Evolutionary conservation across 2,329 filamentous ascomycete species (phyloP), one percentile per base, ranked within the genome.

Genomic region (Cladophialophora chaetospira): DNA sequence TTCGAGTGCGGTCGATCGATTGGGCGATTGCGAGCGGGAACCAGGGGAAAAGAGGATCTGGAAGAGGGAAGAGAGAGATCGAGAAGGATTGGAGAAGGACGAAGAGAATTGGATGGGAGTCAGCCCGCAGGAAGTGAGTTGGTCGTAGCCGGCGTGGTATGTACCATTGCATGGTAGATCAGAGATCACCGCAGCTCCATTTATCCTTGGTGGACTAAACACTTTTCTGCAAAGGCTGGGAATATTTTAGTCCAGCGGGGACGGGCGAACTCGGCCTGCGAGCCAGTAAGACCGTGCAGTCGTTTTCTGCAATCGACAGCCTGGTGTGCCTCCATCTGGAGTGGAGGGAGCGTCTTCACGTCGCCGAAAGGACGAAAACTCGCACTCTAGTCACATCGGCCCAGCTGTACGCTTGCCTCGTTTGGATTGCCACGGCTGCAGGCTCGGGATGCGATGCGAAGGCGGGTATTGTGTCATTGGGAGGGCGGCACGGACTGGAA

Each of bases 41-140:
- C 17, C 43, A 50, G 46, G 35, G 55, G 25, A 19, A 51, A 40
- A 46, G 38, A 45, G 51, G 33, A 50, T 54, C 51, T 54, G 31
- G 45, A 38, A 26, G 28, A 19, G 31, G 46, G 40, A 55, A 55
- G 56, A 52, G 40, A 35, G 28, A 36, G 53, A 57, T 42, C 25
- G 54, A 45, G 48, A 50, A 45, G 55, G 47, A 51, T 53, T 57
- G 43, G 51, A 53, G 53, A 52, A 51, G 25, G 26, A 23, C 25
- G 42, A 26, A 31, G 35, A 21, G 31, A 51, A 2, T 33, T 38
- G 25, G 15, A 8, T 47, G 42, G 31, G 50, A 53, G 50, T 44
- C 38, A 53, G 50, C 38, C n/a, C n/a, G 46, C 45, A 48, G 45
- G 45, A 25, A 19, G 10, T 49, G 25, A 38, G 35, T 23, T 35